These are phyloP conservation scores for Rubus parviflorus DNA, from an alignment of 306 rosid species.

Conservation along the genomic window DNA sequence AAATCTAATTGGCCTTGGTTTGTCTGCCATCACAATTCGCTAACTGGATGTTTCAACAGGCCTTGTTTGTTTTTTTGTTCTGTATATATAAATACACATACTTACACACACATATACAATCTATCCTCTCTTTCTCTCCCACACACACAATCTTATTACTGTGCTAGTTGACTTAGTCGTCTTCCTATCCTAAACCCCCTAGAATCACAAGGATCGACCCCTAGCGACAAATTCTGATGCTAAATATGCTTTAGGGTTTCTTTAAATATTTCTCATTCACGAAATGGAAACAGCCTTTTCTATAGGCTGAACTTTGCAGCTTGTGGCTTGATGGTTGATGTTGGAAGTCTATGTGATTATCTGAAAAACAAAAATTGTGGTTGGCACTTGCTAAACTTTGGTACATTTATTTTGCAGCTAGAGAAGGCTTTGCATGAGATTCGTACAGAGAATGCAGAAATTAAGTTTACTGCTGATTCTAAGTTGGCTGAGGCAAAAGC, in stretches of 20 bases:
- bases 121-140: neutral
- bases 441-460: slow-evolving; percentile 85
- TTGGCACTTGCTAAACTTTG: slow-evolving; percentile 37
- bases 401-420: slow-evolving; percentile 48
- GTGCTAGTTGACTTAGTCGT: neutral
- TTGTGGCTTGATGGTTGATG: slow-evolving; percentile 5
- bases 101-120: no score
- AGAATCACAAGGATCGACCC: neutral
- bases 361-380: neutral
- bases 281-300: neutral
- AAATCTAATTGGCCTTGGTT: neutral
- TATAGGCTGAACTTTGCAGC: neutral
- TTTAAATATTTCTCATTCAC: neutral
- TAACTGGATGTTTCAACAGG: neutral
- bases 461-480: slow-evolving; percentile 80
- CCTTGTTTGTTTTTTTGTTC: neutral
- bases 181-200: no score
- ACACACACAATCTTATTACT: neutral
- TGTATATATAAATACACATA: no score
- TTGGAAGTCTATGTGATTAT: slow-evolving; percentile 1
- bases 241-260: neutral
- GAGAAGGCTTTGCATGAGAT: slow-evolving; percentile 90
- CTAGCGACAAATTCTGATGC: neutral
- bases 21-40: neutral
- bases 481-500: slow-evolving; percentile 92